Conservation (phyloP, 805 yeast genomes). For the Candida qinlingensis region DNA sequence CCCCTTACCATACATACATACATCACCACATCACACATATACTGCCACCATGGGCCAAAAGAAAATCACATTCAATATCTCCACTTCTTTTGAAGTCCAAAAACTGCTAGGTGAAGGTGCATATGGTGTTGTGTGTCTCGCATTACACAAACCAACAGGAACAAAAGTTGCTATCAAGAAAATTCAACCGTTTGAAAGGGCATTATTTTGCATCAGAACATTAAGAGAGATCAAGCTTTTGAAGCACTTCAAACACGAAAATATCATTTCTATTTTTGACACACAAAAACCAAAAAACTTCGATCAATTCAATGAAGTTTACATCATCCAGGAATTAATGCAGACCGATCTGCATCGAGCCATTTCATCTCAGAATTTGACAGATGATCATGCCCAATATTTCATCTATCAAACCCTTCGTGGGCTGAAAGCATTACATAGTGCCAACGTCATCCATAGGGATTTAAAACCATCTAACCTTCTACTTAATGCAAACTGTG, state of each 20-base stretch:
- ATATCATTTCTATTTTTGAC: conserved; percentile 84
- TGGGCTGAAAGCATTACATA: conserved; percentile 85
- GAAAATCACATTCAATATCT: conserved; percentile 67
- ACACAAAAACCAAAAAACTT: conserved; percentile 78
- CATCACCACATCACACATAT: too few relatives aligned
- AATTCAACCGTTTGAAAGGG: conserved; percentile 85
- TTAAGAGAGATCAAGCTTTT: conserved; percentile 83
- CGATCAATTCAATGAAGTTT: conserved; percentile 80
- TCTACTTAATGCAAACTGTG: conserved; percentile 86
- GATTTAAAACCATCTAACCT: conserved; percentile 89
- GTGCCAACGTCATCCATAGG: conserved; percentile 91
- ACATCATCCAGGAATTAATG: conserved; percentile 83
- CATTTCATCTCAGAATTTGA: conserved; percentile 71
- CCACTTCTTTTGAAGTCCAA: conserved; percentile 78
- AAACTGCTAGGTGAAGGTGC: conserved; percentile 95
- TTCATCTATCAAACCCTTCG: conserved; percentile 87
- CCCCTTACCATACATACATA: too few relatives aligned
- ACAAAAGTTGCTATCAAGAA: conserved; percentile 94
- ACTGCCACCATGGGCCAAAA: conserved; percentile 22
- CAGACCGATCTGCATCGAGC: conserved; percentile 84
- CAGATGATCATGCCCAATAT: conserved; percentile 92
- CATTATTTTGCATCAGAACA: conserved; percentile 85
- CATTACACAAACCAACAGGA: conserved; percentile 78
- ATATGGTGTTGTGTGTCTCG: conserved; percentile 90
- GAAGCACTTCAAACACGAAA: conserved; percentile 89